phyloP scores from a whole-genome alignment of 2,329 filamentous ascomycete species.

The Cadophora gregata region DNA sequence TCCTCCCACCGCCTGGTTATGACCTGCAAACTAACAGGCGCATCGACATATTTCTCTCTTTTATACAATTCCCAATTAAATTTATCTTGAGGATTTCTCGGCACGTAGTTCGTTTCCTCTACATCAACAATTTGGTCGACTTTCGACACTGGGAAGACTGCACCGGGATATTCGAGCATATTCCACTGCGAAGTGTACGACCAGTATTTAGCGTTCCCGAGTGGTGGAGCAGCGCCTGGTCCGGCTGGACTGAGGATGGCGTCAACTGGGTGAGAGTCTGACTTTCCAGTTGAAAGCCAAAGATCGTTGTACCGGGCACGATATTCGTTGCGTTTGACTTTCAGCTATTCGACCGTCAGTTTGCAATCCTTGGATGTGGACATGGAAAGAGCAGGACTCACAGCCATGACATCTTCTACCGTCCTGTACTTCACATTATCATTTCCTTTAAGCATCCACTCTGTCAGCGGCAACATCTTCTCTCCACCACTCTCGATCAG shows the following conservation, averaged over 20 bases:
- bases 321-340: conserved; percentile 47
- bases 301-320: conserved; percentile 30
- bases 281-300: conserved; percentile 33
- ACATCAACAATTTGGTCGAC: conserved; percentile 34
- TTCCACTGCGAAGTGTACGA: conserved; percentile 72
- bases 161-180: conserved; percentile 67
- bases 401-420: conserved; percentile 32
- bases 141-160: conserved; percentile 60
- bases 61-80: conserved; percentile 42
- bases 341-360: conserved; percentile 21
- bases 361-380: background rate
- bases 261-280: conserved; percentile 47
- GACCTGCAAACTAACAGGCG: conserved; percentile 48
- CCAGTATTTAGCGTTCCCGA: conserved; percentile 59
- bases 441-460: conserved; percentile 38
- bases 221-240: conserved; percentile 58
- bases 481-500: conserved; percentile 31
- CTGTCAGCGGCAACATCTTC: conserved; percentile 28
- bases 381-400: conserved; percentile 2
- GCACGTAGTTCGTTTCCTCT: conserved; percentile 29
- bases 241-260: conserved; percentile 65
- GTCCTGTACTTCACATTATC: conserved; percentile 34
- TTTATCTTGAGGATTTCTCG: conserved; percentile 40
- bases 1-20: conserved; percentile 45
- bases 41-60: conserved; percentile 25